Conservation (phyloP, 805 yeast species). For the Pachysolen tannophilus region DNA sequence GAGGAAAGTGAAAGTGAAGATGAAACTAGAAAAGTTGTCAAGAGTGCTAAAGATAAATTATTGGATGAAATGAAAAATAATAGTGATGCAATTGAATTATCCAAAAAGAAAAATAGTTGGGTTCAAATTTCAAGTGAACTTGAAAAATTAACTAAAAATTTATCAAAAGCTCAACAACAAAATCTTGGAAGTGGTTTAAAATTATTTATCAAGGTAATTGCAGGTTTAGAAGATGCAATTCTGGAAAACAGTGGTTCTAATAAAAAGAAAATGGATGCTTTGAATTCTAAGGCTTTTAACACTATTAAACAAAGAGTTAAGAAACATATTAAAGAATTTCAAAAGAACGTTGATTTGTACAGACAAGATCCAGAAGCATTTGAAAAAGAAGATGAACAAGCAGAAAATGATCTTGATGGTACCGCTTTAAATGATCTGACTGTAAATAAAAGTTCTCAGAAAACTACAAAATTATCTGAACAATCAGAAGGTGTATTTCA, state of each 20-base stretch:
- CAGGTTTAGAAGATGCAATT: conserved; percentile 64
- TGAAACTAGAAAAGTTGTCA: conserved; percentile 78
- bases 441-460: conserved; percentile 30
- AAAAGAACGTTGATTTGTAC: conserved; percentile 47
- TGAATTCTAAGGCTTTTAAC: conserved; percentile 79
- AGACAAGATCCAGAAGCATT: conserved; percentile 69
- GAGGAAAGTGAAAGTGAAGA: conserved; percentile 42
- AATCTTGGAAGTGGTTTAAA: conserved; percentile 67
- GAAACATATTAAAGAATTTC: conserved; percentile 68
- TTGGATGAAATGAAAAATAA: conserved; percentile 74
- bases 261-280: conserved; percentile 71
- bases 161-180: conserved; percentile 69
- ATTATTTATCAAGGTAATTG: conserved; percentile 58
- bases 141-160: conserved; percentile 64
- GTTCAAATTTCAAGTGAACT: conserved; percentile 63
- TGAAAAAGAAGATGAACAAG: conserved; percentile 38
- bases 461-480: no score
- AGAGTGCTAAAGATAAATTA: conserved; percentile 88
- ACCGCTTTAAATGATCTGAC: conserved; percentile 27
- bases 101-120: conserved; percentile 74
- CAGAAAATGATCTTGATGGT: conserved; percentile 19
- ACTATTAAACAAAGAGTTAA: conserved; percentile 82
- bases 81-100: conserved; percentile 60
- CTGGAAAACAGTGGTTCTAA: conserved; percentile 43
- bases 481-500: conserved; percentile 50